Percentiles rank a stretch among this genome's conserved stretches.
These are phyloP conservation scores for Linum usitatissimum DNA, from an alignment of 345 rosid genomes.

Conservation along the genomic window DNA sequence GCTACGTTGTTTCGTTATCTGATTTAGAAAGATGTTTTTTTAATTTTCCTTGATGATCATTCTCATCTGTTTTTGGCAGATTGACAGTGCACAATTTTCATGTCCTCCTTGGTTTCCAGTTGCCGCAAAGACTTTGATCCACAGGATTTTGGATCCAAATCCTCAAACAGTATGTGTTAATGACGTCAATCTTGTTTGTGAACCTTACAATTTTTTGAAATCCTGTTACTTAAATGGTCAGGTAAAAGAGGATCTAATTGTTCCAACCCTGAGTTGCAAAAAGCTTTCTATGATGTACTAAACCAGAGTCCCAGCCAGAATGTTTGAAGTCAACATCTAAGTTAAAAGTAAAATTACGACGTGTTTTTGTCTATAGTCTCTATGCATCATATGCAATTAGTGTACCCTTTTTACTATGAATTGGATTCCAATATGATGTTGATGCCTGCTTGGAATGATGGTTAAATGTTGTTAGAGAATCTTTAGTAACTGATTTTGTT, in stretches of 20 bases:
- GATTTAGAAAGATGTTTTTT: background rate
- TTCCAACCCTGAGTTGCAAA: background rate
- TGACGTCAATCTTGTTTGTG: slow-evolving; percentile 6
- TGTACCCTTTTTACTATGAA: no score
- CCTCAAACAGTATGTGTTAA: slow-evolving; percentile 62
- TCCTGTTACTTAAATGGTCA: background rate
- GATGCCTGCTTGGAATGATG: background rate
- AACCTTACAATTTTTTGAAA: background rate
- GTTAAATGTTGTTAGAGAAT: slow-evolving; percentile 4
- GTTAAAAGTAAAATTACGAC: no score
- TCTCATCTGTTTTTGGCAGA: slow-evolving; percentile 35
- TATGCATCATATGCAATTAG: no score
- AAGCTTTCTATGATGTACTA: background rate
- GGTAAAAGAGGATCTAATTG: background rate
- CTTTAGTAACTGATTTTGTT: slow-evolving; percentile 1
- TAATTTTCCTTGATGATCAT: background rate
- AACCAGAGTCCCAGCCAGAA: no score
- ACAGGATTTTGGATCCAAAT: slow-evolving; percentile 76
- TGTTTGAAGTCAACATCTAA: no score
- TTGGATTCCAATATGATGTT: slow-evolving; percentile 1
- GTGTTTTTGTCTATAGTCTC: background rate
- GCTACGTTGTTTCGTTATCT: background rate
- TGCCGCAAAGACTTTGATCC: slow-evolving; percentile 74
- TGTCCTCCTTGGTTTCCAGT: slow-evolving; percentile 87
- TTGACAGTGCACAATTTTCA: slow-evolving; percentile 70